Evolutionary conservation across 768 basidiomycete species (phyloP), one percentile per base, ranked within the genome.

Genomic region (Tulasnella sp.): DNA sequence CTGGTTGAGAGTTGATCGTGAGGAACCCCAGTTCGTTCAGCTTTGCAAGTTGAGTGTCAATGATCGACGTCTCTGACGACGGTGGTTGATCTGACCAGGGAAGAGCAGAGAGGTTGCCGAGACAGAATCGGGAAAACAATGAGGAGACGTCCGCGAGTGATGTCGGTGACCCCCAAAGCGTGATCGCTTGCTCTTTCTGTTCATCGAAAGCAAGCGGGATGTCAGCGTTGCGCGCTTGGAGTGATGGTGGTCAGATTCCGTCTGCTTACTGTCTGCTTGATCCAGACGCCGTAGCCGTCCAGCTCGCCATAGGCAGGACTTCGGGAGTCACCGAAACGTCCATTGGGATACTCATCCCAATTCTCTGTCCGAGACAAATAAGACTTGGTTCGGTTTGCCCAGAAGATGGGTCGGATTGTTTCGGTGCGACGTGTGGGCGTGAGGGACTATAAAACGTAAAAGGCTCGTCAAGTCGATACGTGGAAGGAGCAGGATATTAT

Each of bases 271-370:
- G 86, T 83, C 67, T 94, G 86, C 70, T 92, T 92, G 66, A 98
- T 81, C 70, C 80, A 89, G 43, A 96, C 82, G 54, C 94, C 94
- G 64, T 94, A 97, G 1, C 94, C 94, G 68, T 99, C 94, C 56
- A 99, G 73, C 72, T 99, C 96, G 66, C 96, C 96, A 65, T 96
- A 99, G 12, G 96, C 96, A 27, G 96, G 96, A 78, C 87, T 91
- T 60, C 96, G 82, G 5, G 93, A 85, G 73, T 98, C 96, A 65
- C 96, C 96, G 68, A 94, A 99, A 64, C 96, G 89, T 57, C 96
- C 96, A 70, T 99, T 99, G 51, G 96, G 96, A 71, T 96, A 98
- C 70, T 98, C 94, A 68, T 99, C 96, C 96, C 96, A 99, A 68
- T 96, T 90, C 69, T 96, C 92, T 12, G 96, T 98, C 55, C 94